Percentiles rank a stretch among this genome's conserved stretches.
Evolutionary conservation across 106 monocot genomes (phyloP).

Genomic region (Allium cepa): DNA sequence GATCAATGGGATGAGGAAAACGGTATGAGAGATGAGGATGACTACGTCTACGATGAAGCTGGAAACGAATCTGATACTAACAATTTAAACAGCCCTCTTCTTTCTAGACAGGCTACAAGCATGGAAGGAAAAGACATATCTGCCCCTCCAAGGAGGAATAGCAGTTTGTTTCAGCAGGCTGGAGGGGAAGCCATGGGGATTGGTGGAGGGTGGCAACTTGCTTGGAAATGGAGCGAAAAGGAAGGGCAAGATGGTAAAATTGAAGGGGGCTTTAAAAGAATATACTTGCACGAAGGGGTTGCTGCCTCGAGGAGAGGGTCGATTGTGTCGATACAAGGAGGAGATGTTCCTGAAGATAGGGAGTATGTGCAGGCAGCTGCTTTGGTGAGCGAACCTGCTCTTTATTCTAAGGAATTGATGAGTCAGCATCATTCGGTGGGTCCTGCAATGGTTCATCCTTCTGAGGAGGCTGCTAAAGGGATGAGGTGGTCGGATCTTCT

Average conservation of each 20-base stretch:
- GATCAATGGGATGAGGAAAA: slow-evolving; percentile 66
- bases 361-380: slow-evolving; percentile 34
- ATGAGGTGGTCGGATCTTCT: slow-evolving; percentile 28
- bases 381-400: slow-evolving; percentile 39
- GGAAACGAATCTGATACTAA: slow-evolving; percentile 27
- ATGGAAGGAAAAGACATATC: slow-evolving; percentile 45
- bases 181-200: slow-evolving; percentile 26
- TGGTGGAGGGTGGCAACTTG: slow-evolving; percentile 51
- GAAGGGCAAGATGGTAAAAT: slow-evolving; percentile 22
- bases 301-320: slow-evolving; percentile 25
- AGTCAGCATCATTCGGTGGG: slow-evolving; percentile 25
- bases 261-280: slow-evolving; percentile 39
- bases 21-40: slow-evolving; percentile 31
- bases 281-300: slow-evolving; percentile 32
- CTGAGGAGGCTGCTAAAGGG: slow-evolving; percentile 21
- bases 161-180: slow-evolving; percentile 18
- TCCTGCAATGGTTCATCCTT: slow-evolving; percentile 46
- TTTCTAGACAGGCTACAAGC: slow-evolving; percentile 52
- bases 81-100: slow-evolving; percentile 44
- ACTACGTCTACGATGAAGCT: slow-evolving; percentile 29
- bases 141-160: slow-evolving; percentile 23
- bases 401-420: slow-evolving; percentile 32
- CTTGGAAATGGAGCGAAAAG: slow-evolving; percentile 34
- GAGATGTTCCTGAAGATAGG: slow-evolving; percentile 13
- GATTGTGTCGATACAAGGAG: slow-evolving; percentile 15